Evolutionary conservation across 345 rosid species (phyloP), one percentile per base, ranked within the genome.

Genomic region (Melaleuca alternifolia): DNA sequence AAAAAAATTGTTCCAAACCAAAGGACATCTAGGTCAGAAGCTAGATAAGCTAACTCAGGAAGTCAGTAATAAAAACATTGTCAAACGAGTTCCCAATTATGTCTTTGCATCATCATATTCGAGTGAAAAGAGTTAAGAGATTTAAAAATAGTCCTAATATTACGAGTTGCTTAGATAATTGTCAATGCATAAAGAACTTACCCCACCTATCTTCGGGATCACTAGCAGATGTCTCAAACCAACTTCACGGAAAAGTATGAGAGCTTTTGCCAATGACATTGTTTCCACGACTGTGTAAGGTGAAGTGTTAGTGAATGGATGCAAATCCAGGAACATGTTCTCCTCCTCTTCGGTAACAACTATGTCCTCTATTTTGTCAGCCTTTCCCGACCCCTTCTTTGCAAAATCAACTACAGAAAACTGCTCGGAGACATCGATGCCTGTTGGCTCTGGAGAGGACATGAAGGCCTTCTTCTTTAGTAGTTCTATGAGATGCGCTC

Each of bases 251-350:
- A 97, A 95, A 88, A 97, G 98, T 54, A 89, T 30, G 56, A 92
- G 94, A 76, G 98, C 98, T 90, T 97, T 96, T 28, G 98, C 96
- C 4, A 97, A 93, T 23, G 98, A 97, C 98, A 97, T 97, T 1
- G 98, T 92, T 90, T 97, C 99, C 87, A 96, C 95, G 76, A 97
- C 99, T 41, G 96, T 96, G 62, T 95, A 95, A 46, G 98, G 99
- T 2, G 98, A 97, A 86, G 98, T 92, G 87, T 97, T 95, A 62
- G 98, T 92, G 88, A 97, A 97, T 10, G 98, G 98, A 89, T 92
- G 96, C 82, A 96, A 89, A 89, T 97, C 99, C 85, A 95, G 61
- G 88, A 90, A 97, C 99, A 96, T 93, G 84, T 92, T 95, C 98
- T 94, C 87, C 91, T 97, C 98, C 86, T 96, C 99, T 48, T 89